These are phyloP conservation scores for Arabis alpina DNA, from an alignment of 345 rosid species.

Conservation along the genomic window DNA sequence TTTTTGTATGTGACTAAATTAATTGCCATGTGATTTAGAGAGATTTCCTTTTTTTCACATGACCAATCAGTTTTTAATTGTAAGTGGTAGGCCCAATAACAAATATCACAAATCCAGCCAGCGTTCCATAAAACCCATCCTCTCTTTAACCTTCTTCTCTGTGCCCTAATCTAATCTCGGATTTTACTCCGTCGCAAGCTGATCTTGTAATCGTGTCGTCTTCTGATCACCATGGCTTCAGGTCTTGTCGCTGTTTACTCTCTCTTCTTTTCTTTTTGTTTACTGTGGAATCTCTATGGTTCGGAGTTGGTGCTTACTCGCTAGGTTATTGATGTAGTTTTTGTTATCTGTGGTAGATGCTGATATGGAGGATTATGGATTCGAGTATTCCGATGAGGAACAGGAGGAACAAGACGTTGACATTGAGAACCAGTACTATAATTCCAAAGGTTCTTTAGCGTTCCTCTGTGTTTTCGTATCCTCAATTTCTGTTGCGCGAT, in stretches of 20 bases:
- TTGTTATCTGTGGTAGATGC: conserved; percentile 60
- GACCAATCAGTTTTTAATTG: too few species aligned
- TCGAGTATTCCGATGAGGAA: conserved; percentile 97
- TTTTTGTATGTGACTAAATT: too few species aligned
- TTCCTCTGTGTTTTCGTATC: neutral
- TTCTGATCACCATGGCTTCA: conserved; percentile 34
- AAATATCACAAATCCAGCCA: too few species aligned
- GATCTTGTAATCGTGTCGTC: neutral
- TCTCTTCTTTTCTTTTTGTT: neutral
- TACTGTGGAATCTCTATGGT: conserved; percentile 7
- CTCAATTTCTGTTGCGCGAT: neutral
- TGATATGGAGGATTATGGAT: conserved; percentile 99
- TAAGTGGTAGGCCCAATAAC: too few species aligned
- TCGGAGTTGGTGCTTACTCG: neutral
- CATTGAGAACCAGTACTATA: conserved; percentile 96
- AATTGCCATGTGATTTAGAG: too few species aligned
- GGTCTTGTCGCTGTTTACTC: conserved; percentile 21
- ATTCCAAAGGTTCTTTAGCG: conserved; percentile 70
- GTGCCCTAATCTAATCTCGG: conserved; percentile 4
- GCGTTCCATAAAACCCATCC: too few species aligned
- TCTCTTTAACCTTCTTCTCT: neutral
- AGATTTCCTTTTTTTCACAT: too few species aligned
- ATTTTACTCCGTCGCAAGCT: neutral
- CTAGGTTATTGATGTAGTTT: conserved; percentile 17
- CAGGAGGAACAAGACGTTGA: conserved; percentile 98